Base-by-base conservation (phyloP, 176 grass and related monocot species). In the Carex scoparia region DNA sequence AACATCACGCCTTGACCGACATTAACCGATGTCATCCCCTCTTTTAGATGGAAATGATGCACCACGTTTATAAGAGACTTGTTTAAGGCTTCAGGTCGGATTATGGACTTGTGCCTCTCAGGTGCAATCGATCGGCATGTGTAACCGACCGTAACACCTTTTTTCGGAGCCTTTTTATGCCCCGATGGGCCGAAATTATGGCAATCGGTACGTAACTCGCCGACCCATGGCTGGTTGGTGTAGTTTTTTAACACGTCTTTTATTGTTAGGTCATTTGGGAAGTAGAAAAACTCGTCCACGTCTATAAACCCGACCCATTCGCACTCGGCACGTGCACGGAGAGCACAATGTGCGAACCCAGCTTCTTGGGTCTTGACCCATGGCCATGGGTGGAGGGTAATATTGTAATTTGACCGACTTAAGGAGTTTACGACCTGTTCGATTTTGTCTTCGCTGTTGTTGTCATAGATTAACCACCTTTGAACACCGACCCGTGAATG, bases 351-450 rank as follows among this genome's bases (percentile, higher is more conserved):
- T 11, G 93, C 96, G 55, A 99, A 99, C 7, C 96, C 96, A 79
- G 93, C 96, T 80, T 99, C 96, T 33, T 99, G 96, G 16, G 96
- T 92, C 86, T 99, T 99, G 81, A 95, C 80, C 96, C 96, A 99
- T 7, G 93, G 96, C 96, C 96, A 99, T 57, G 88, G 83, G 30
- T 95, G 57, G 81, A 87, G 93, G 5, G 86, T 94, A 69, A 91
- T 86, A 72, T 91, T 94, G 88, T 94, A 95, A 46, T 63, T 82
- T 31, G 80, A 78, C 81, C 81, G 59, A 73, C 79, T 85, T 76
- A 95, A 87, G 14, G 79, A 78, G 10, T 31, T 54, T 18, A 95
- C 84, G 35, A 87, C 90, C 53, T 94, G 85, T 27, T 95, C 91
- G 7, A 94, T 88, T 86, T 61, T 88, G 59, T 99, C 96, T 10